These are phyloP conservation scores for Crithidia bombi DNA, from an alignment of 208 protist species.

Conservation along the genomic window DNA sequence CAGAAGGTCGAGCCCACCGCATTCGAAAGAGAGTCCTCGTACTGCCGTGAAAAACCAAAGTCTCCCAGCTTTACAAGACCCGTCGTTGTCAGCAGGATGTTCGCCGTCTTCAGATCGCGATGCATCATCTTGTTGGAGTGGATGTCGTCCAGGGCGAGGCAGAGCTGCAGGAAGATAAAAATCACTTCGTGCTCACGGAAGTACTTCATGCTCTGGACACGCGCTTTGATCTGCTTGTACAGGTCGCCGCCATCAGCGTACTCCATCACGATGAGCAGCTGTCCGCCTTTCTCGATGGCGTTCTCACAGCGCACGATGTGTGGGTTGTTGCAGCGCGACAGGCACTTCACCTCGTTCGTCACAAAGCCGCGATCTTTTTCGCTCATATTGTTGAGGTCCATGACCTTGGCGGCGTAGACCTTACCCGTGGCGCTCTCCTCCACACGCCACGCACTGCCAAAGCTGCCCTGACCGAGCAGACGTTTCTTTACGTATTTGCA, in stretches of 20 bases:
- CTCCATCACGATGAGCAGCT: slow-evolving; percentile 89
- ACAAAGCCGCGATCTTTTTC: slow-evolving; percentile 91
- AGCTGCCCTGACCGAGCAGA: slow-evolving; percentile 92
- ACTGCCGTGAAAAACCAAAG: slow-evolving; percentile 88
- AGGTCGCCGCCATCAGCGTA: slow-evolving; percentile 87
- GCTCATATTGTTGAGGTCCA: slow-evolving; percentile 88
- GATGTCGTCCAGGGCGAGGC: slow-evolving; percentile 86
- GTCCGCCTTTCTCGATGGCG: slow-evolving; percentile 62
- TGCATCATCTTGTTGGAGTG: slow-evolving; percentile 92
- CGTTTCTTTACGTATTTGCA: slow-evolving; percentile 88
- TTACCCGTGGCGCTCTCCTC: slow-evolving; percentile 71
- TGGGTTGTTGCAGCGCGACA: slow-evolving; percentile 89
- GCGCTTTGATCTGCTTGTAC: slow-evolving; percentile 83
- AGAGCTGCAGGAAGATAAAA: slow-evolving; percentile 87
- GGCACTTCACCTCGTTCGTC: slow-evolving; percentile 94
- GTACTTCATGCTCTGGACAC: slow-evolving; percentile 59
- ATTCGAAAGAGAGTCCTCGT: slow-evolving; percentile 86
- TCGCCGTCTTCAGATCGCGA: slow-evolving; percentile 89
- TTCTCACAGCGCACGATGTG: slow-evolving; percentile 91
- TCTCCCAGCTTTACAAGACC: slow-evolving; percentile 89
- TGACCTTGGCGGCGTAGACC: slow-evolving; percentile 91
- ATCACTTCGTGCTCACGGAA: slow-evolving; percentile 89
- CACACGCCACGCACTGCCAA: slow-evolving; percentile 90
- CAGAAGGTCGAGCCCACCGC: slow-evolving; percentile 88
- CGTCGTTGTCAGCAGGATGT: slow-evolving; percentile 84